Conservation (phyloP, 345 rosid species). For the Gossypium raimondii region DNA sequence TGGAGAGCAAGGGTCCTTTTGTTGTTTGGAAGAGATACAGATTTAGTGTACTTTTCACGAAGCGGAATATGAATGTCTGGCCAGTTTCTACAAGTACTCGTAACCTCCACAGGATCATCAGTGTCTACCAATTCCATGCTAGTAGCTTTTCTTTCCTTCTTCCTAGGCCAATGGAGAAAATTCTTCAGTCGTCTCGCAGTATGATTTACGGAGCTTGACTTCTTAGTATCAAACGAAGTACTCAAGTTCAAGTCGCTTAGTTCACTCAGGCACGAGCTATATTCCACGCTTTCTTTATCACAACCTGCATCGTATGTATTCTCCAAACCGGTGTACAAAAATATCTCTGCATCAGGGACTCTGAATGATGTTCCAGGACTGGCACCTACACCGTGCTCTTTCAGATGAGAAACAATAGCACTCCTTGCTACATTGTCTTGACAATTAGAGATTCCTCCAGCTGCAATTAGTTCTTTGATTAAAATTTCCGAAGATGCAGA, state of each 20-base stretch:
- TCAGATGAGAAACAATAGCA: conserved; percentile 42
- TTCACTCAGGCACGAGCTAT: conserved; percentile 44
- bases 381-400: conserved; percentile 50
- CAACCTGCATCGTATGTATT: conserved; percentile 24
- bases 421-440: conserved; percentile 34
- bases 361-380: conserved; percentile 87
- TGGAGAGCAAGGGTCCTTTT: conserved; percentile 39
- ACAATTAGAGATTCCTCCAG: conserved; percentile 62
- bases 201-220: conserved; percentile 26
- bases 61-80: conserved; percentile 53
- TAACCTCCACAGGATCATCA: conserved; percentile 29
- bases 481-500: conserved; percentile 66
- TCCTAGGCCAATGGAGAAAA: conserved; percentile 62
- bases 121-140: conserved; percentile 23
- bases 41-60: conserved; percentile 52
- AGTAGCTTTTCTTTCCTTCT: conserved; percentile 35
- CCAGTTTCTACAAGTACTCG: conserved; percentile 18
- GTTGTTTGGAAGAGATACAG: conserved; percentile 37
- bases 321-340: conserved; percentile 53
- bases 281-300: conserved; percentile 36
- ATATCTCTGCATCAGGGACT: conserved; percentile 84
- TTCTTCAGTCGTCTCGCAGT: conserved; percentile 57
- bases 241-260: conserved; percentile 29
- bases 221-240: conserved; percentile 20
- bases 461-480: conserved; percentile 73